phyloP scores from a whole-genome alignment of 345 rosid genomes.

The Salix dunnii region DNA sequence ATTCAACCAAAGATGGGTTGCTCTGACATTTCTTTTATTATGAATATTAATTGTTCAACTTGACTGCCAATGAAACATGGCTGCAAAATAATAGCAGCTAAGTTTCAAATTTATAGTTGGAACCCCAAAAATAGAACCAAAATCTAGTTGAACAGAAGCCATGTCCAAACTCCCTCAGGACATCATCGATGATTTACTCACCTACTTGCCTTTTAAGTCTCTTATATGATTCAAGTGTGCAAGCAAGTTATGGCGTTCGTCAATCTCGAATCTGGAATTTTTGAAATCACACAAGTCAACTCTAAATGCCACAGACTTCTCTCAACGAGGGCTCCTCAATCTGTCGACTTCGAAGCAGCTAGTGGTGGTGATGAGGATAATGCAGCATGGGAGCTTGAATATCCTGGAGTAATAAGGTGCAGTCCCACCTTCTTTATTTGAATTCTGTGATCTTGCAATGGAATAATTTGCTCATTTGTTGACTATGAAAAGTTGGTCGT shows the following conservation, averaged over 20 bases:
- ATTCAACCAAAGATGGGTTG: no score
- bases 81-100: no score
- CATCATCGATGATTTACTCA: no score
- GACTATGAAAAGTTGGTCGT: constrained; percentile 20
- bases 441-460: constrained; percentile 38
- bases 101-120: no score
- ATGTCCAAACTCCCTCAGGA: no score
- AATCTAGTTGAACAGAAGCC: no score
- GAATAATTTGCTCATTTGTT: constrained; percentile 30
- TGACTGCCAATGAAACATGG: no score
- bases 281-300: constrained; percentile 8
- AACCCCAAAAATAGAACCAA: no score
- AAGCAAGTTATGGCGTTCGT: neutral
- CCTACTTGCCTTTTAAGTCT: neutral
- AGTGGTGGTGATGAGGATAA: neutral
- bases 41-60: no score
- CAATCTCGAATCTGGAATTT: neutral
- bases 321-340: constrained; percentile 26
- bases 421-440: neutral
- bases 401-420: neutral
- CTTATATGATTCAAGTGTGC: neutral
- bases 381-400: neutral
- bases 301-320: constrained; percentile 16
- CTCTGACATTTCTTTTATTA: no score
- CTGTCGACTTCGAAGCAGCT: constrained; percentile 15